Evolutionary conservation across 345 rosid genomes (phyloP), one percentile per base, ranked within the genome.

Genomic region (Balakata baccata): DNA sequence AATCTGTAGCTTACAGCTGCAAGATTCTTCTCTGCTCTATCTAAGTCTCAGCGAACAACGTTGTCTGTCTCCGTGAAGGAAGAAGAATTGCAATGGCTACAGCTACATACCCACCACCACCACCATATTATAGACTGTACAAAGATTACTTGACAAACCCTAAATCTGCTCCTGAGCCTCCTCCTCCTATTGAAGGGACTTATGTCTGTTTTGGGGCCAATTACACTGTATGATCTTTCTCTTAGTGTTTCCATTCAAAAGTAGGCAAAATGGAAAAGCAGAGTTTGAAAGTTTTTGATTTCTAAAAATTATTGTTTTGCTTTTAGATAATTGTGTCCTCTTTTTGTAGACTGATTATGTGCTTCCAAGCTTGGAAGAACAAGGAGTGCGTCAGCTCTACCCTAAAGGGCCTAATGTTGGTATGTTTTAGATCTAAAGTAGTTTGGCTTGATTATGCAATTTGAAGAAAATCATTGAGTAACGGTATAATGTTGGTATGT

Each of bases 331-430:
- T 5, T 43, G 6, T 43, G 47, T 5, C 10, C 47, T 43, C 47
- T 43, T 43, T 43, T 43, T 43, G 47, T 43, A 6, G 10, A 43
- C 47, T 43, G 93, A 90, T 37, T 91, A 89, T 81, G 90, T 86
- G 83, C 90, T 93, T 76, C 98, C 98, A 2, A 89, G 88, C 86
- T 85, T 91, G 86, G 98, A 93, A 81, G 97, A 93, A 47, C 95
- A 91, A 73, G 98, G 98, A 58, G 92, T 87, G 34, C 87, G 89
- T 54, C 97, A 89, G 77, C 87, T 93, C 62, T 91, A 89, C 70
- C 86, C 95, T 0, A 85, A 84, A 76, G 92, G 90, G 62, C 87
- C 89, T 7, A 86, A 88, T 81, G 75, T 91, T 41, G 93, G 98
- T 90, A 85, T 52, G 84, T 58, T 72, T 43, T 29, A 2, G 16